These are phyloP conservation scores for Starmerella lactis-condensi DNA, from an alignment of 805 yeast genomes.

Conservation along the genomic window DNA sequence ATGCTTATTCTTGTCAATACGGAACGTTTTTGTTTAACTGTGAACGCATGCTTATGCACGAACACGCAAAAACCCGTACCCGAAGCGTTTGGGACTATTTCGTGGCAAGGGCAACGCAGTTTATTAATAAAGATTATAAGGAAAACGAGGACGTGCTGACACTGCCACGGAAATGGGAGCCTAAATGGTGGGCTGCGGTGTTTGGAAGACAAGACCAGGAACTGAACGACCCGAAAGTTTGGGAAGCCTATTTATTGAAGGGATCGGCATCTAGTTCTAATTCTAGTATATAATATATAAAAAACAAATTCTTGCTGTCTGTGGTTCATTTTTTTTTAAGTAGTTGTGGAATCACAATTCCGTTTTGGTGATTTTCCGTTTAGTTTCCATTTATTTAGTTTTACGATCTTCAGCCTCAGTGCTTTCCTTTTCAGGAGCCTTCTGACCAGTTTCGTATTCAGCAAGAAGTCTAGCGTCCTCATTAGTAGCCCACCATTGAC, in stretches of 20 bases:
- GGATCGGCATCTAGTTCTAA: no score
- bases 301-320: no score
- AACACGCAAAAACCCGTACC: conserved; percentile 31
- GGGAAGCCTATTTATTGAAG: no score
- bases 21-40: conserved; percentile 71
- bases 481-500: conserved; percentile 60
- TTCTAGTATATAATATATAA: no score
- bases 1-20: conserved; percentile 81
- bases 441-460: conserved; percentile 4
- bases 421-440: conserved; percentile 4
- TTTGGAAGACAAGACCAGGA: conserved; percentile 61
- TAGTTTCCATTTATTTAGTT: conserved; percentile 8
- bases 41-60: conserved; percentile 42
- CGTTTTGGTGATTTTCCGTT: not conserved
- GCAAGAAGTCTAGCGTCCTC: conserved; percentile 11
- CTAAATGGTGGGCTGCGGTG: conserved; percentile 73
- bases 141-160: conserved; percentile 13
- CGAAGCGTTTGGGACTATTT: conserved; percentile 90
- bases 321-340: no score
- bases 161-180: conserved; percentile 8
- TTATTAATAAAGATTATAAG: conserved; percentile 34
- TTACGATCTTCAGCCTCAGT: conserved; percentile 8
- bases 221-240: conserved; percentile 29
- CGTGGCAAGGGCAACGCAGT: conserved; percentile 52
- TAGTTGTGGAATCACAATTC: no score